Conservation (phyloP, 225 moss, liverwort and hornwort genomes). For the Polytrichum commune region DNA sequence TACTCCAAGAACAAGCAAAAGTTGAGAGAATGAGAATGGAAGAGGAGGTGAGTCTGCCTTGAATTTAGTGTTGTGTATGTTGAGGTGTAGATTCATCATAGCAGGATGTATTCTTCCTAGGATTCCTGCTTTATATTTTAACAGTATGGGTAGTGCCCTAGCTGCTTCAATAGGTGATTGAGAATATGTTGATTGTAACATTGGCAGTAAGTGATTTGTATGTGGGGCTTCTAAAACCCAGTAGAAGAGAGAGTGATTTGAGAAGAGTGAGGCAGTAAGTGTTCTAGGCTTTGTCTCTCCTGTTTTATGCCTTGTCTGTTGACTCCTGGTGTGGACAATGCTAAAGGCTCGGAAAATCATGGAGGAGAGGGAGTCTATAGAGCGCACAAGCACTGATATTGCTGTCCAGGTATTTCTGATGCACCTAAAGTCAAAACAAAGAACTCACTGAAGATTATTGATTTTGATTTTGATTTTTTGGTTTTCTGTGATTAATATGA, state of each 20-base stretch:
- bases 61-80: background rate
- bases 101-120: background rate
- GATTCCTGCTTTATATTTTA: too few relatives aligned
- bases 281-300: background rate
- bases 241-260: constrained; percentile 32
- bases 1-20: constrained; percentile 12
- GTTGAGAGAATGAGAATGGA: constrained; percentile 40
- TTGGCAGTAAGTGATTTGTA: too few relatives aligned
- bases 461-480: too few relatives aligned
- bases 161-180: too few relatives aligned
- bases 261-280: background rate
- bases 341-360: constrained; percentile 32
- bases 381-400: constrained; percentile 57
- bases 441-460: too few relatives aligned
- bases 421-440: too few relatives aligned
- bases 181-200: too few relatives aligned
- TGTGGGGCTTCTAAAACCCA: background rate
- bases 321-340: background rate
- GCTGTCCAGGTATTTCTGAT: constrained; percentile 44
- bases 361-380: constrained; percentile 47
- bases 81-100: background rate
- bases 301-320: background rate
- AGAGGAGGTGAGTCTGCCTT: constrained; percentile 30
- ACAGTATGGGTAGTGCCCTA: too few relatives aligned
- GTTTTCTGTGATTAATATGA: too few relatives aligned